phyloP scores from a whole-genome alignment of 352 stramenopile species.

The Plasmopara halstedii region DNA sequence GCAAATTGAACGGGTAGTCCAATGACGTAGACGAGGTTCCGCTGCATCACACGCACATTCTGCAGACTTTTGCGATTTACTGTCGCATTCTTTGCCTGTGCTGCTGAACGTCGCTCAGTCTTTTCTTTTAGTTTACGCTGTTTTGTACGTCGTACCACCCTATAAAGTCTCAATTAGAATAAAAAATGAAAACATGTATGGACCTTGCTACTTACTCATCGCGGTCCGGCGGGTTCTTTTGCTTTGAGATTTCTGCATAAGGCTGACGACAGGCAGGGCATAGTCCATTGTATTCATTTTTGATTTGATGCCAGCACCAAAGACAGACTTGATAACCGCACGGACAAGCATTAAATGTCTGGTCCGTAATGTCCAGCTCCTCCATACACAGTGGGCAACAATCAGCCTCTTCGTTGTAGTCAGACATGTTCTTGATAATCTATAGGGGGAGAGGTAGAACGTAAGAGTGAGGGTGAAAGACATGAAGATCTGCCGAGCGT shows the following conservation, averaged over 20 bases:
- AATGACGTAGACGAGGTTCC: constrained; percentile 94
- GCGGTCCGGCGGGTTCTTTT: constrained; percentile 90
- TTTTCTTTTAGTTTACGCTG: constrained; percentile 84
- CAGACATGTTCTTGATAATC: constrained; percentile 30
- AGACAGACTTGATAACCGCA: constrained; percentile 99
- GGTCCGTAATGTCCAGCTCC: constrained; percentile 97
- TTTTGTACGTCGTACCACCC: constrained; percentile 69
- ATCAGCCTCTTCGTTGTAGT: constrained; percentile 71
- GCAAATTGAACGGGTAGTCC: constrained; percentile 82
- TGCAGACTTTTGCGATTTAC: constrained; percentile 78
- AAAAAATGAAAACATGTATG: not conserved
- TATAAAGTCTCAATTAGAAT: constrained; percentile 9
- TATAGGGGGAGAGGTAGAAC: not conserved
- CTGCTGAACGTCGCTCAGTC: constrained; percentile 50
- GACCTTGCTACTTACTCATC: constrained; percentile 62
- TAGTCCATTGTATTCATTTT: constrained; percentile 96
- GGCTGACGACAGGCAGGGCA: constrained; percentile 97
- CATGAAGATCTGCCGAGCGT: not conserved
- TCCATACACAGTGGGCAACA: constrained; percentile 98
- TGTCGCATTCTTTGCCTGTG: constrained; percentile 25
- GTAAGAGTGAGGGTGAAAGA: not conserved
- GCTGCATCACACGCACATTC: constrained; percentile 90
- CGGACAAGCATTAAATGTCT: constrained; percentile 98
- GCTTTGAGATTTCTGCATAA: constrained; percentile 91
- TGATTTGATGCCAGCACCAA: constrained; percentile 99